Percentiles rank a stretch among this genome's conserved stretches.
These are phyloP conservation scores for Barnettozyma sucrosica DNA, from an alignment of 805 yeast genomes.

Conservation along the genomic window DNA sequence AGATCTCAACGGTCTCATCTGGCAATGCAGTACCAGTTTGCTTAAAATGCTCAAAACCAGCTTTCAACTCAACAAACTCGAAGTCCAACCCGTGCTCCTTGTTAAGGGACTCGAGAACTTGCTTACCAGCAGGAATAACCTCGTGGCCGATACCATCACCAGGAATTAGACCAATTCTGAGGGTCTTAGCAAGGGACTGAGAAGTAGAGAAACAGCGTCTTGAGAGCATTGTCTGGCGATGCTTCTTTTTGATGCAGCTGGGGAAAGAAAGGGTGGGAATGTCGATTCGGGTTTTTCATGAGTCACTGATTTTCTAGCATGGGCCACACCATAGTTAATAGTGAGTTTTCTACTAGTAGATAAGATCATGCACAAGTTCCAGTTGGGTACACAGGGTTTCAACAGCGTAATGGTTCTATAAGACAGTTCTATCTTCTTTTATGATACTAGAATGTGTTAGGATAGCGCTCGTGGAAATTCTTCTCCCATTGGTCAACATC, in stretches of 20 bases:
- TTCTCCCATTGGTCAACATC: slow-evolving; percentile 57
- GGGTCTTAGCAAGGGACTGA: slow-evolving; percentile 33
- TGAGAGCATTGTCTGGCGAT: background rate
- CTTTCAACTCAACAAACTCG: slow-evolving; percentile 81
- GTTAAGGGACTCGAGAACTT: slow-evolving; percentile 77
- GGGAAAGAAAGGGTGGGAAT: background rate
- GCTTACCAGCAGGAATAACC: slow-evolving; percentile 95
- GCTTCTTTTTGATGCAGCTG: background rate
- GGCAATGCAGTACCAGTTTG: slow-evolving; percentile 96
- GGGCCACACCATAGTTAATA: background rate
- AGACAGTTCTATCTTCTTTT: too few species aligned
- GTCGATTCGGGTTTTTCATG: background rate
- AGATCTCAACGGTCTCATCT: slow-evolving; percentile 76
- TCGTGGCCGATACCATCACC: slow-evolving; percentile 99
- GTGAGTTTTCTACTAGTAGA: too few species aligned
- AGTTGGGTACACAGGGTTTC: background rate
- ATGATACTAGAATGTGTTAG: slow-evolving; percentile 40
- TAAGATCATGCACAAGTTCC: too few species aligned
- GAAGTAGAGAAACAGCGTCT: slow-evolving; percentile 32
- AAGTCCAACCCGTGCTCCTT: slow-evolving; percentile 70
- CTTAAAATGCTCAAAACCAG: slow-evolving; percentile 92
- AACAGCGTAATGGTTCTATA: background rate
- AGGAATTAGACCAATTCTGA: slow-evolving; percentile 75
- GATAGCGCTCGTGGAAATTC: slow-evolving; percentile 52
- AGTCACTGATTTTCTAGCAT: background rate